Percentiles rank a stretch among this genome's conserved stretches.
Conservation (phyloP, 2,329 filamentous ascomycete genomes). For the Neocatenulostroma microsporum region DNA sequence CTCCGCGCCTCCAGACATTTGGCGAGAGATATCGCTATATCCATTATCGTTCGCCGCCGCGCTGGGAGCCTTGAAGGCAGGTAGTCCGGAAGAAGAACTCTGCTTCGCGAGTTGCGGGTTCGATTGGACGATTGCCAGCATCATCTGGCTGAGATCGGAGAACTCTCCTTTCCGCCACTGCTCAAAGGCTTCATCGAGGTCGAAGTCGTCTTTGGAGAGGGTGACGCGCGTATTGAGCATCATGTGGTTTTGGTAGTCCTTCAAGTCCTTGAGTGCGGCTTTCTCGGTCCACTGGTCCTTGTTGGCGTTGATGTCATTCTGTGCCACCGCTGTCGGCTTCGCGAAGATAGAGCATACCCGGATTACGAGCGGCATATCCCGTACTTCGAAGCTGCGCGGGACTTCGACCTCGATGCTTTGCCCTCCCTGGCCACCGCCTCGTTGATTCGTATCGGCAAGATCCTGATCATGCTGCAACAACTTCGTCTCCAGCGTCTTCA, state of each 20-base stretch:
- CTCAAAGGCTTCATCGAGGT: constrained; percentile 78
- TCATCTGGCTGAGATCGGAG: constrained; percentile 83
- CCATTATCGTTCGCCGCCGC: constrained; percentile 27
- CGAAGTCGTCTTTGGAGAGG: constrained; percentile 77
- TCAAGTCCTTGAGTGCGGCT: constrained; percentile 81
- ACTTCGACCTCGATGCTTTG: constrained; percentile 72
- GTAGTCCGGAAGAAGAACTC: constrained; percentile 49
- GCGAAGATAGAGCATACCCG: constrained; percentile 81
- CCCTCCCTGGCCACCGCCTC: constrained; percentile 50
- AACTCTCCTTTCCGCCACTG: constrained; percentile 86
- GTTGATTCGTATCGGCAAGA: constrained; percentile 55
- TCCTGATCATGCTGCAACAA: constrained; percentile 91
- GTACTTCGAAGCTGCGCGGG: constrained; percentile 83
- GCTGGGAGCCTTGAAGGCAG: constrained; percentile 20
- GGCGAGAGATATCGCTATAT: constrained; percentile 38
- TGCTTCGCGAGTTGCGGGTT: constrained; percentile 79
- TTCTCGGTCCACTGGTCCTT: constrained; percentile 82
- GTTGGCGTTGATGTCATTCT: constrained; percentile 78
- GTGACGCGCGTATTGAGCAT: constrained; percentile 71
- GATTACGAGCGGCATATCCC: constrained; percentile 92
- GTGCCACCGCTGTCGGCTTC: constrained; percentile 67
- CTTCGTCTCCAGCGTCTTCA: constrained; percentile 83
- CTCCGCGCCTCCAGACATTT: constrained; percentile 36
- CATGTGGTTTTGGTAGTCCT: constrained; percentile 83
- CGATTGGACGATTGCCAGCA: constrained; percentile 79